Conservation (phyloP, 2,329 filamentous ascomycete species). For the Diplocarpon mali region DNA sequence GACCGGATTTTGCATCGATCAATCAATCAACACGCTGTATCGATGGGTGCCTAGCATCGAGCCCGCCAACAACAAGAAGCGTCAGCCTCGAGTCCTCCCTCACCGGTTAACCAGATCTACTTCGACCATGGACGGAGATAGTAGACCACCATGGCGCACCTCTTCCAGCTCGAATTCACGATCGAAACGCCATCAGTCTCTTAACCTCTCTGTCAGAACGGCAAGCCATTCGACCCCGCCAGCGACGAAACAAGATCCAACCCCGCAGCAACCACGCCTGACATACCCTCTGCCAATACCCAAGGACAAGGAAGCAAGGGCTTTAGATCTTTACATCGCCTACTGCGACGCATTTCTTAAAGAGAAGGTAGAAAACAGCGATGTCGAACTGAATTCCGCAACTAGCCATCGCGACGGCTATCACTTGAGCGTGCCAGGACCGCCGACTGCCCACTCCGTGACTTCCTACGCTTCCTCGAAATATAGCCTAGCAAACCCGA, state of each 20-base stretch:
- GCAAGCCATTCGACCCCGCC: slow-evolving; percentile 3
- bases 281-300: slow-evolving; percentile 20
- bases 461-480: slow-evolving; percentile 16
- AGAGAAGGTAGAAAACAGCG: slow-evolving; percentile 15
- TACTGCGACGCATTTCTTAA: slow-evolving; percentile 11
- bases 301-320: slow-evolving; percentile 15
- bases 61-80: neutral
- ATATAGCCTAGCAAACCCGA: slow-evolving; percentile 10
- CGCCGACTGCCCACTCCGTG: slow-evolving; percentile 14
- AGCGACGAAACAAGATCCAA: slow-evolving; percentile 6
- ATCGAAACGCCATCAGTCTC: slow-evolving; percentile 1
- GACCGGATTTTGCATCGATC: neutral
- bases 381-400: slow-evolving; percentile 9
- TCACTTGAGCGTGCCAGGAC: slow-evolving; percentile 9
- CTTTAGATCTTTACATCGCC: slow-evolving; percentile 16
- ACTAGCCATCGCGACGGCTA: slow-evolving; percentile 11
- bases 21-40: neutral
- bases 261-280: slow-evolving; percentile 10
- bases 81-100: slow-evolving; percentile 2
- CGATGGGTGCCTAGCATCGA: neutral
- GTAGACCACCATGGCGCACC: neutral
- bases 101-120: neutral
- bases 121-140: slow-evolving; percentile 1
- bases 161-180: neutral
- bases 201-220: slow-evolving; percentile 10